Conservation (phyloP, 2,329 filamentous ascomycete genomes). For the Fusarium drepaniforme region DNA sequence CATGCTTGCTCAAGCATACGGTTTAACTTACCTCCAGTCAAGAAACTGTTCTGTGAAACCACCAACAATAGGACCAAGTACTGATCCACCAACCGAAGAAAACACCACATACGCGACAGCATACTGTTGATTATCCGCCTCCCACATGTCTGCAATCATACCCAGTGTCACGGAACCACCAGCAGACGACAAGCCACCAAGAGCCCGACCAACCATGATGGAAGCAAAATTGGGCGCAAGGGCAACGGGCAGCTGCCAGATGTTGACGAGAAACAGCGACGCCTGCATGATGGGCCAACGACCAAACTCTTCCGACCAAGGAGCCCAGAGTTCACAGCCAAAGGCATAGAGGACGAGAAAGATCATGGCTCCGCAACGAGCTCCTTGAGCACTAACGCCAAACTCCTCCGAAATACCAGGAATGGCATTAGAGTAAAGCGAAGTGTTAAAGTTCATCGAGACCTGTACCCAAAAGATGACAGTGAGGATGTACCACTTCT, state of each 20-base stretch:
- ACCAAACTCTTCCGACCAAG: constrained; percentile 87
- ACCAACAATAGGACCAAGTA: constrained; percentile 82
- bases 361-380: constrained; percentile 79
- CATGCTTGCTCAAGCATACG: neutral
- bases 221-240: constrained; percentile 79
- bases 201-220: constrained; percentile 76
- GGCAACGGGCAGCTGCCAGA: constrained; percentile 80
- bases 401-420: constrained; percentile 76
- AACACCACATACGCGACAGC: constrained; percentile 83
- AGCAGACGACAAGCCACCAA: constrained; percentile 78
- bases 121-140: constrained; percentile 78
- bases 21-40: constrained; percentile 68
- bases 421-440: constrained; percentile 78
- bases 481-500: constrained; percentile 80
- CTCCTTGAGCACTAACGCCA: constrained; percentile 74
- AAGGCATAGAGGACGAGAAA: constrained; percentile 87
- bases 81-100: constrained; percentile 82
- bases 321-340: constrained; percentile 89
- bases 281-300: constrained; percentile 81
- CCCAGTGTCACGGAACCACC: constrained; percentile 80
- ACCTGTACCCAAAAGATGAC: constrained; percentile 80
- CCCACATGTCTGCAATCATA: constrained; percentile 82
- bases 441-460: constrained; percentile 85
- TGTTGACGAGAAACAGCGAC: constrained; percentile 80
- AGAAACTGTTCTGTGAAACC: constrained; percentile 78